Conservation (phyloP, 305 asterid genomes). For the Andrographis paniculata region DNA sequence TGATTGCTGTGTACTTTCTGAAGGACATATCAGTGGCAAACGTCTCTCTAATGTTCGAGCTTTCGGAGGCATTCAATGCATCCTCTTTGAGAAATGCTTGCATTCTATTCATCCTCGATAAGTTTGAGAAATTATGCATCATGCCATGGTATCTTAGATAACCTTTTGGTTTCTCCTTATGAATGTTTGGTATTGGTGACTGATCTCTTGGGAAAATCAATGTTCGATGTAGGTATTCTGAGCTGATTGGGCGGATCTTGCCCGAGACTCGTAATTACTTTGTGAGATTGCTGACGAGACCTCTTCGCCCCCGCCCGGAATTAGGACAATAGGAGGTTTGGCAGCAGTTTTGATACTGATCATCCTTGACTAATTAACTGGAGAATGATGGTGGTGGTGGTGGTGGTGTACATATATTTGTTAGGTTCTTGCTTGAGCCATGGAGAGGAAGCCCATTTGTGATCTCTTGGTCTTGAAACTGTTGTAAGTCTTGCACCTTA, state of each 20-base stretch:
- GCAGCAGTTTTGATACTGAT: constrained; percentile 41
- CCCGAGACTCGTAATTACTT: constrained; percentile 82
- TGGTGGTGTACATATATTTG: constrained; percentile 59
- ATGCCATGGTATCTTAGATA: constrained; percentile 59
- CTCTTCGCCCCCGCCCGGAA: constrained; percentile 48
- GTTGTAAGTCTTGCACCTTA: constrained; percentile 16
- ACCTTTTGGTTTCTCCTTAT: not conserved
- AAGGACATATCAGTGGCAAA: constrained; percentile 84
- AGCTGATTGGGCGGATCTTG: constrained; percentile 62
- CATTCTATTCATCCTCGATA: constrained; percentile 75
- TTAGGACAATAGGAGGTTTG: constrained; percentile 29
- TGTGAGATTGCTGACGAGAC: constrained; percentile 55
- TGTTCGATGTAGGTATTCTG: constrained; percentile 50
- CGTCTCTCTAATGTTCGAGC: constrained; percentile 80
- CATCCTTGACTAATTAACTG: constrained; percentile 29
- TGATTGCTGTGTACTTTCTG: constrained; percentile 17
- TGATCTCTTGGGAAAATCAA: constrained; percentile 3
- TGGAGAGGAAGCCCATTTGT: constrained; percentile 26
- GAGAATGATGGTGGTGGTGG: too few relatives aligned
- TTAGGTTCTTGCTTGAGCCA: constrained; percentile 24
- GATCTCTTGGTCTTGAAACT: constrained; percentile 24
- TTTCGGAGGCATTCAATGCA: constrained; percentile 92
- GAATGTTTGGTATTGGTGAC: not conserved
- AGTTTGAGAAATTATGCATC: constrained; percentile 48
- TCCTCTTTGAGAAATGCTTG: constrained; percentile 69